Conservation (phyloP, 169 alveolate genomes). For the Plasmodium malariae region DNA sequence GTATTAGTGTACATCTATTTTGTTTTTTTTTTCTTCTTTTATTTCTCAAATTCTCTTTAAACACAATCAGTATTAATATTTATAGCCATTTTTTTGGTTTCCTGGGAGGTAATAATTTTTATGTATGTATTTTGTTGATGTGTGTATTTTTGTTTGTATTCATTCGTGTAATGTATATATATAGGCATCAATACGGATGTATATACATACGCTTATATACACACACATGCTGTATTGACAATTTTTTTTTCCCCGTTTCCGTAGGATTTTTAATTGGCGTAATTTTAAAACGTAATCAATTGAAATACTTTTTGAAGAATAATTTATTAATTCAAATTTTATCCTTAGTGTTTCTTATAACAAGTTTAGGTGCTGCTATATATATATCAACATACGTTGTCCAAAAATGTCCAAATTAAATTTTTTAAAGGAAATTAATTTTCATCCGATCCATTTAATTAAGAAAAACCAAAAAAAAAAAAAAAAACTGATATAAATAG, state of each 20-base stretch:
- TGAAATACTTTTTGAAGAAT: conserved; percentile 70
- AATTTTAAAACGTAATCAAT: conserved; percentile 69
- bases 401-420: conserved; percentile 33
- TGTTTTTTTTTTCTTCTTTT: conserved; percentile 70
- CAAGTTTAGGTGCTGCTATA: conserved; percentile 65
- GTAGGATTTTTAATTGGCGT: conserved; percentile 70
- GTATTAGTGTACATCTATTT: conserved; percentile 77
- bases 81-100: conserved; percentile 77
- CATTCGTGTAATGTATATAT: not conserved
- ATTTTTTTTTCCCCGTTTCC: not conserved
- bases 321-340: conserved; percentile 74
- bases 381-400: conserved; percentile 47
- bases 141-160: not conserved
- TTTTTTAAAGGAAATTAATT: conserved; percentile 20
- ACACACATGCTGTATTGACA: not conserved
- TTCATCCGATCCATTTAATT: conserved; percentile 3
- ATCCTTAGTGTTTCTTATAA: conserved; percentile 41
- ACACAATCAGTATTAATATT: conserved; percentile 66
- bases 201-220: not conserved
- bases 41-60: conserved; percentile 72
- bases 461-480: not conserved
- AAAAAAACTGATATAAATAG: not conserved
- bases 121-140: too few relatives aligned
- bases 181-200: not conserved
- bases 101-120: conserved; percentile 74